Evolutionary conservation across 2,329 filamentous ascomycete species (phyloP), one percentile per base, ranked within the genome.

Genomic region (Ramichloridium luteum): DNA sequence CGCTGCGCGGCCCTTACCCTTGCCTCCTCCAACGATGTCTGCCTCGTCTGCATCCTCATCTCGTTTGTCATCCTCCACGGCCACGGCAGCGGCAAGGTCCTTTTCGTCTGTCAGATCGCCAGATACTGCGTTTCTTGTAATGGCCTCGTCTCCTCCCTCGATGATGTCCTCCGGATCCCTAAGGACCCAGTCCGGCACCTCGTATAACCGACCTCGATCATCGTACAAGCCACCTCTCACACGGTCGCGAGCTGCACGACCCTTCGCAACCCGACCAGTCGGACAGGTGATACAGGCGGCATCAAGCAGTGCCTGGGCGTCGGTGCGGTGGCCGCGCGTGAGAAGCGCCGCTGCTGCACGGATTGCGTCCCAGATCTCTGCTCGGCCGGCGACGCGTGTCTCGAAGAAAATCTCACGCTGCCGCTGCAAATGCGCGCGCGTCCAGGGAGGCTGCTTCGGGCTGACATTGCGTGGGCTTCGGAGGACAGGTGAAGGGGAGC

Each of bases 391-490:
- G 11, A 92, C 82, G 28, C 84, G 67, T 2, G 86, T 94, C 39
- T 94, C 85, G 57, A 93, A 96, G 64, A 92, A 94, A 39, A 84
- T 84, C 29, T 60, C 61, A 29, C 88, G 72, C 58, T 93, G 82
- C 17, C 66, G 67, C 36, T 74, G 71, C 2, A 93, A 63, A 32
- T 77, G 63, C 11, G 59, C 51, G n/a, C 70, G 72, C 1, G 80
- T 85, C 81, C 81, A 92, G 11, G 61, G 57, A 6, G 45, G 44
- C 9, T 43, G 46, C 15, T 36, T 35, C 25, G 43, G 39, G 10
- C 28, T 33, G 16, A 43, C 34, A 26, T 44, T 41, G 14, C 30
- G 31, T 9, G 44, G 51, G 14, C 30, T 40, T 17, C 30, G 35
- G 15, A 32, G 28, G 15, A 47, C 34, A 1, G 43, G 49, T 3